Conservation (phyloP, 2,329 filamentous ascomycete genomes). For the Cladophialophora bantiana region DNA sequence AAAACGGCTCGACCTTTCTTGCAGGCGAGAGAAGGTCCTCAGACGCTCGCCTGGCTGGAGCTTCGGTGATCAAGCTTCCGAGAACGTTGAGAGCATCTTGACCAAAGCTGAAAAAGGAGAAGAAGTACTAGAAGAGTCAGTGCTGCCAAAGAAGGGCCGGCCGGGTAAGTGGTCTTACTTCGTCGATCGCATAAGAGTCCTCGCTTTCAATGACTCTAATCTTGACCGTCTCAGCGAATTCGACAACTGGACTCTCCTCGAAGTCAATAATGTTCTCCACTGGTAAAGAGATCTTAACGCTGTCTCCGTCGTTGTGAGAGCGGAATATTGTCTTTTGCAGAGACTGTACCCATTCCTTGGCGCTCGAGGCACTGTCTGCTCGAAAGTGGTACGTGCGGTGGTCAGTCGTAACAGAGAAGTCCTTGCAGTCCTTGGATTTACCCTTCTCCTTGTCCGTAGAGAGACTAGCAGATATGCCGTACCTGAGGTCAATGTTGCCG, state of each 20-base stretch:
- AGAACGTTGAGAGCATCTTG: conserved; percentile 83
- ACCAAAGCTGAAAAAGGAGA: conserved; percentile 89
- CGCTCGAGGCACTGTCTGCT: conserved; percentile 85
- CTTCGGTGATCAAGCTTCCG: conserved; percentile 73
- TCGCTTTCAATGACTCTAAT: conserved; percentile 91
- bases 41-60: conserved; percentile 56
- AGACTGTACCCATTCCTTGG: conserved; percentile 95
- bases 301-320: conserved; percentile 94
- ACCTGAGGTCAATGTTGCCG: conserved; percentile 89
- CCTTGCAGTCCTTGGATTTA: conserved; percentile 71
- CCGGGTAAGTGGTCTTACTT: conserved; percentile 62
- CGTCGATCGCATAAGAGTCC: conserved; percentile 93
- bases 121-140: conserved; percentile 74
- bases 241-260: conserved; percentile 87
- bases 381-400: conserved; percentile 85
- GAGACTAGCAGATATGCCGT: conserved; percentile 85
- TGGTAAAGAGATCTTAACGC: conserved; percentile 92
- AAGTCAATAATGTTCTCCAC: conserved; percentile 90
- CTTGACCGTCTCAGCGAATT: conserved; percentile 93
- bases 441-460: conserved; percentile 71
- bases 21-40: conserved; percentile 41
- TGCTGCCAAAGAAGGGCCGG: conserved; percentile 4
- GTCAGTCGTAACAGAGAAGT: conserved; percentile 82
- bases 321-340: conserved; percentile 94
- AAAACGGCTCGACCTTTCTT: conserved; percentile 28